A percentile compares a stretch with the other conserved stretches of the same genome.
phyloP scores from a whole-genome alignment of 2,329 filamentous ascomycete species.

The Ambrosiella xylebori region DNA sequence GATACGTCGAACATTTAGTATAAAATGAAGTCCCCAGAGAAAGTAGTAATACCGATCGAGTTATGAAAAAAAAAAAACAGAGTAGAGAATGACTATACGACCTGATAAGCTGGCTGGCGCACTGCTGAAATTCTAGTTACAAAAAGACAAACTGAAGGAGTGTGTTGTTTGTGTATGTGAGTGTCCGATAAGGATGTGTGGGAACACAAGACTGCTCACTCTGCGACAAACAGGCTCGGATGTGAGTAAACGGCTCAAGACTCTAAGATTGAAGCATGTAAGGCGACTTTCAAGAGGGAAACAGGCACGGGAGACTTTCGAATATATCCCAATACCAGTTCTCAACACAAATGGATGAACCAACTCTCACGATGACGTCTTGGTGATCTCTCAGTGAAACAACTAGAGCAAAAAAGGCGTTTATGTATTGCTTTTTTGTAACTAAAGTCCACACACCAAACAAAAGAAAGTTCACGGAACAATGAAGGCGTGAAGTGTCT shows the following conservation, averaged over 20 bases:
- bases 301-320: not conserved
- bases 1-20: not conserved
- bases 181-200: not conserved
- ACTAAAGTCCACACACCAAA: not conserved
- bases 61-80: slow-evolving; percentile 1
- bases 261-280: not conserved
- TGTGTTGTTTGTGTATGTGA: not conserved
- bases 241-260: not conserved
- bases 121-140: not conserved
- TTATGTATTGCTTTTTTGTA: not conserved
- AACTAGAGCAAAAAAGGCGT: not conserved
- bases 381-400: not conserved
- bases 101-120: not conserved
- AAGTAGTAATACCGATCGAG: not conserved
- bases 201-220: not conserved
- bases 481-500: not conserved
- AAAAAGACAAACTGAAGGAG: slow-evolving; percentile 1
- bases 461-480: not conserved
- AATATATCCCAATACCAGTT: not conserved
- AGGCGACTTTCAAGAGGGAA: not conserved
- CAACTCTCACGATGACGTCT: not conserved
- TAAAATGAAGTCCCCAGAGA: not conserved
- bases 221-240: not conserved
- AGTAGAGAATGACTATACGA: not conserved
- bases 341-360: not conserved